phyloP scores from a whole-genome alignment of 176 grass and related monocot genomes.

The Oryza australiensis region DNA sequence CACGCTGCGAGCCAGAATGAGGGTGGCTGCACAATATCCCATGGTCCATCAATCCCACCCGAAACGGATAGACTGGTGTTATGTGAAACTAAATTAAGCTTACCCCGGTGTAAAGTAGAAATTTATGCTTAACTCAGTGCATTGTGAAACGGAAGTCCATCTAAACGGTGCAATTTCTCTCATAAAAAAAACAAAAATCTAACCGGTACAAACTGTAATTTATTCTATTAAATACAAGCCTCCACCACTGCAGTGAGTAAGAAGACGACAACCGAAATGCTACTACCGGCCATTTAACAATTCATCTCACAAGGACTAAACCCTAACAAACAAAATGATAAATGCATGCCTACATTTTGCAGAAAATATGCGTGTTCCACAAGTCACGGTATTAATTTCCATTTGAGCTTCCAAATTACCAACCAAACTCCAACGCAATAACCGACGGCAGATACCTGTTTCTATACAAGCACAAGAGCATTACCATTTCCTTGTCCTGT shows the following conservation, averaged over 20 bases:
- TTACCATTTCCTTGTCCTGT: not conserved
- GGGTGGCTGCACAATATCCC: not conserved
- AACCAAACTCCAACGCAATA: not conserved
- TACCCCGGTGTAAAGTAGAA: not conserved
- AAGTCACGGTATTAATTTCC: not conserved
- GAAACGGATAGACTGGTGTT: not conserved
- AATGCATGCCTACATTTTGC: not conserved
- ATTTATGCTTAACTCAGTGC: not conserved
- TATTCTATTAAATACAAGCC: not conserved
- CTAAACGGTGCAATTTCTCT: not conserved
- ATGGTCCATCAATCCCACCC: not conserved
- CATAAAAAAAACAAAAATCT: too few relatives aligned
- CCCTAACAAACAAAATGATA: not conserved
- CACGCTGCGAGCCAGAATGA: too few relatives aligned
- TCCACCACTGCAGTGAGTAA: not conserved
- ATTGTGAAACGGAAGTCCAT: not conserved
- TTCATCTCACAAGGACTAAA: not conserved
- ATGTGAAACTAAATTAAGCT: not conserved
- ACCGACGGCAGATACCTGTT: not conserved
- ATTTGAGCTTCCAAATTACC: not conserved
- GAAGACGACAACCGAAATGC: not conserved
- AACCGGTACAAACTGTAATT: not conserved
- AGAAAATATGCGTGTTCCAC: not conserved
- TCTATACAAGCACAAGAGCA: not conserved
- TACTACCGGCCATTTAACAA: not conserved